Evolutionary conservation across 2,329 filamentous ascomycete genomes (phyloP).

Genomic region (Diaporthe ilicicola): DNA sequence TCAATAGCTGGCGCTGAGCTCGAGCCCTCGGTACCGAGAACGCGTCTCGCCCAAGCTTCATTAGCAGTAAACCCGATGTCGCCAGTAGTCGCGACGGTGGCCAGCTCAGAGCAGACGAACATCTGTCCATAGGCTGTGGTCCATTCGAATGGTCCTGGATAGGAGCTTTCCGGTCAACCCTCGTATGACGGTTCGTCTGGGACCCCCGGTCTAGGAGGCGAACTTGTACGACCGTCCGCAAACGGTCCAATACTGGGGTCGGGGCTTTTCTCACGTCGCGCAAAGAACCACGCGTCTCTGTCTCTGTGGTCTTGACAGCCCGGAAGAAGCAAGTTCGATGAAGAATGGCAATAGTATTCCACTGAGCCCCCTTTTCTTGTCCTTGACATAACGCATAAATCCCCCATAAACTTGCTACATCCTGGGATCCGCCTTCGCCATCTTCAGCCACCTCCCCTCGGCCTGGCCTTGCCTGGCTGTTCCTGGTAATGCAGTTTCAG

Average conservation of each 20-base stretch:
- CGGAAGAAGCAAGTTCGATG: not conserved
- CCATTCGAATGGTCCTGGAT: not conserved
- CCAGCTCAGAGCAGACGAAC: not conserved
- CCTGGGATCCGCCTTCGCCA: not conserved
- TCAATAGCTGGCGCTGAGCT: slow-evolving; percentile 3
- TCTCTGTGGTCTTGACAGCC: not conserved
- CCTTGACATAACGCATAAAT: not conserved
- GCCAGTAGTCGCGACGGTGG: not conserved
- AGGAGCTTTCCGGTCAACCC: not conserved
- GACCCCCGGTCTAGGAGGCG: not conserved
- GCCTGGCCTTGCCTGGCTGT: not conserved
- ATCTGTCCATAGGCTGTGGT: not conserved
- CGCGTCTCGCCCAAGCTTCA: not conserved
- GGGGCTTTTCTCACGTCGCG: not conserved
- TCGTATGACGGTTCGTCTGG: slow-evolving; percentile 8
- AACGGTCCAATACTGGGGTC: not conserved
- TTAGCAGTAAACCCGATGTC: not conserved
- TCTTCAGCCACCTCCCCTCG: slow-evolving; percentile 14
- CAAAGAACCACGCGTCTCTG: slow-evolving; percentile 17
- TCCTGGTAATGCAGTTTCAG: slow-evolving; percentile 15
- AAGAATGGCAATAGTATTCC: not conserved
- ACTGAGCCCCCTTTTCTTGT: not conserved
- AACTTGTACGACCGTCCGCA: not conserved
- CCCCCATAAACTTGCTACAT: slow-evolving; percentile 15
- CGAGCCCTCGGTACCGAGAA: slow-evolving; percentile 4